Base-by-base conservation (phyloP, 352 stramenopile species). In the Globisporangium splendens region DNA sequence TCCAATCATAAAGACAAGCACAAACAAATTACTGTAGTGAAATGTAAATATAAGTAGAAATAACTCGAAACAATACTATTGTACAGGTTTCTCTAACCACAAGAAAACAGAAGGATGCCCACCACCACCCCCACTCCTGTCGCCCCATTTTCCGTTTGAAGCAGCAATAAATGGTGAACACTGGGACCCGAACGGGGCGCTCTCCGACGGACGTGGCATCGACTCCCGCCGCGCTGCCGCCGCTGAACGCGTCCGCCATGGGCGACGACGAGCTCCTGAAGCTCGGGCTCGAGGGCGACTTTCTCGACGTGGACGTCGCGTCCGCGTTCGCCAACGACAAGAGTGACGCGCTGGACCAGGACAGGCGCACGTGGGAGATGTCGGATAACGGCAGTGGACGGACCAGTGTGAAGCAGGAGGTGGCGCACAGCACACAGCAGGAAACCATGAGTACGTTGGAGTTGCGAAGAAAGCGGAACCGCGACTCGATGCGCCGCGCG, bases 401-500 rank as follows among this genome's bases (percentile, higher is more conserved):
- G 21, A 20, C 11, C 5, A 14, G 12, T 44, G 43, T 49, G 21
- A 49, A 57, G 15, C 38, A 57, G 39, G 51, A 57, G 8, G 21
- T 10, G 47, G 18, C 15, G 13, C 18, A 44, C n/a, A 52, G 54
- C 31, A 11, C 28, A 20, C 38, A 13, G 38, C 38, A 54, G 8
- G 47, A 57, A 56, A 18, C 14, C 39, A 24, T 58, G 59, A 63
- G 46, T 15, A 41, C 65, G 46, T 55, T 77, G 18, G 68, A 79
- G 46, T 33, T 68, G 3, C 67, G 72, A 1, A 69, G 69, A 28
- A 60, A 65, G 44, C 69, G 67, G 35, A 82, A 82, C 46, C 72
- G 72, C 20, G 69, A 82, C 20, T 73, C 69, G 28, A 82, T 82
- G 73, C 70, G 68, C 20, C 73, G 70, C 54, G 70, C 62, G 35